These are phyloP conservation scores for Sclerotinia sclerotiorum DNA, from an alignment of 2,329 filamentous ascomycete species.

Conservation along the genomic window DNA sequence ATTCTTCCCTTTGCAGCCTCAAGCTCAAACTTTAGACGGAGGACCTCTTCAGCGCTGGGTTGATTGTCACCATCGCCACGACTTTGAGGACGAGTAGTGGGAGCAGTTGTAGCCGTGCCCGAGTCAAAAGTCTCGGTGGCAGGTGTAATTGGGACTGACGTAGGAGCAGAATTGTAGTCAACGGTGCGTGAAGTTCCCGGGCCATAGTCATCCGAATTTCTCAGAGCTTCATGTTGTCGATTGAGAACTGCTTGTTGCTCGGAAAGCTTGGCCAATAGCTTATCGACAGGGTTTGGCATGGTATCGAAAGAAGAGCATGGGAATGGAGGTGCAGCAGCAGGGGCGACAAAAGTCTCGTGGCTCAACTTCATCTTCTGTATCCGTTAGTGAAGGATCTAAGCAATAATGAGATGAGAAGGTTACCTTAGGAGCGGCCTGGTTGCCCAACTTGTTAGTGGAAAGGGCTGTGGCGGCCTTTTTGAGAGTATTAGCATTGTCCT, in stretches of 20 bases:
- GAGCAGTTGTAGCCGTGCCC: slow-evolving; percentile 43
- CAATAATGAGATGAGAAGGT: slow-evolving; percentile 24
- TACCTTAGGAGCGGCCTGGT: slow-evolving; percentile 56
- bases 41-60: slow-evolving; percentile 55
- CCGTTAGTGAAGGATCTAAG: slow-evolving; percentile 33
- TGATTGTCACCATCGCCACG: slow-evolving; percentile 45
- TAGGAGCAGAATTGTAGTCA: slow-evolving; percentile 50
- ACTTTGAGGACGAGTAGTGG: slow-evolving; percentile 55
- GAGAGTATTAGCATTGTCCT: slow-evolving; percentile 34
- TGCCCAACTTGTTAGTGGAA: slow-evolving; percentile 55
- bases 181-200: slow-evolving; percentile 37
- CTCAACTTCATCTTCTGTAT: slow-evolving; percentile 51
- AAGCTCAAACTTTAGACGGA: slow-evolving; percentile 69
- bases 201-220: slow-evolving; percentile 38
- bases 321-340: not conserved
- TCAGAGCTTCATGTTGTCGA: slow-evolving; percentile 58
- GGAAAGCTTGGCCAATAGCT: slow-evolving; percentile 70
- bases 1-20: slow-evolving; percentile 70
- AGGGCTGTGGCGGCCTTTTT: slow-evolving; percentile 47
- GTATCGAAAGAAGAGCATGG: slow-evolving; percentile 35
- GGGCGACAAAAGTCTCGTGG: slow-evolving; percentile 42
- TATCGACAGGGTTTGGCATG: slow-evolving; percentile 63
- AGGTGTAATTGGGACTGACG: slow-evolving; percentile 62
- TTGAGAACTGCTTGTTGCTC: slow-evolving; percentile 64
- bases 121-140: slow-evolving; percentile 54